A percentile compares a stretch with the other conserved stretches of the same genome.
phyloP scores from a whole-genome alignment of 164 flowering plant species.

The Magnolia sinica region DNA sequence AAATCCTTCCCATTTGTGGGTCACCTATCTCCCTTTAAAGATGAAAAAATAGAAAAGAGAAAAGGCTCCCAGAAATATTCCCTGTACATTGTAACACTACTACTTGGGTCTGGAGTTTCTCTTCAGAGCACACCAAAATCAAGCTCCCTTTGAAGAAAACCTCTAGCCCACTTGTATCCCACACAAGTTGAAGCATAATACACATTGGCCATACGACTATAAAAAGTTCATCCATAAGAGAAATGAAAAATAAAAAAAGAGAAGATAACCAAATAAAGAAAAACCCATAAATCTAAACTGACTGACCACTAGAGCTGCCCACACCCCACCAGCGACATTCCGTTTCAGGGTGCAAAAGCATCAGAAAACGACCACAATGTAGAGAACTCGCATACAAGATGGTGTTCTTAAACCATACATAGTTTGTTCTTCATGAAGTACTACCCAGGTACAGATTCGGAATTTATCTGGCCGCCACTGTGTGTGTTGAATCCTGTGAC shows the following conservation, averaged over 20 bases:
- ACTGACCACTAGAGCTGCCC: not conserved
- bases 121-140: slow-evolving; percentile 40
- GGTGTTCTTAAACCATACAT: not conserved
- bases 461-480: slow-evolving; percentile 31
- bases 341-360: not conserved
- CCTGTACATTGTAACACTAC: slow-evolving; percentile 33
- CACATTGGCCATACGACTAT: slow-evolving; percentile 17
- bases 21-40: slow-evolving; percentile 1
- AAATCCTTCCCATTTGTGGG: not conserved
- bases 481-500: slow-evolving; percentile 35
- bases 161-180: slow-evolving; percentile 25
- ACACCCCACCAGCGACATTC: slow-evolving; percentile 1
- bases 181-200: slow-evolving; percentile 20
- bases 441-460: slow-evolving; percentile 44
- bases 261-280: slow-evolving; percentile 4
- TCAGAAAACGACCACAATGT: not conserved
- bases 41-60: slow-evolving; percentile 9
- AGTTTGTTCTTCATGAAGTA: not conserved
- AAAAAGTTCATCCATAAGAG: not conserved
- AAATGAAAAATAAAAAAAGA: not conserved
- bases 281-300: not conserved
- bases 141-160: slow-evolving; percentile 35
- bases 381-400: not conserved
- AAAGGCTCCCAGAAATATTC: slow-evolving; percentile 7
- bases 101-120: slow-evolving; percentile 19